Evolutionary conservation across 768 basidiomycete genomes (phyloP).

Genomic region (Tulasnella sp.): DNA sequence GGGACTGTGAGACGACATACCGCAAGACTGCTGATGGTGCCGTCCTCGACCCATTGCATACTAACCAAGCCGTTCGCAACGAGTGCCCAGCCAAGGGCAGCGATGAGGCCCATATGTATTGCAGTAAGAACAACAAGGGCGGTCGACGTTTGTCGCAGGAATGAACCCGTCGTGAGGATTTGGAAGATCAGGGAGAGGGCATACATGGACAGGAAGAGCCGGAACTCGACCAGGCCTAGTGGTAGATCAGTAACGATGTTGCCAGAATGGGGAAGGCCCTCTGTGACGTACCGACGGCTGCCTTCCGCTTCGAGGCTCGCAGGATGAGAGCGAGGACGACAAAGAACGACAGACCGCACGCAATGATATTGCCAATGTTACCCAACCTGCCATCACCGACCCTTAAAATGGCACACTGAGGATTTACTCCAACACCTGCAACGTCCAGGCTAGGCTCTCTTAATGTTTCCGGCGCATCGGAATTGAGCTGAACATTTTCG

Average conservation of each 20-base stretch:
- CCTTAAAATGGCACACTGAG: slow-evolving; percentile 70
- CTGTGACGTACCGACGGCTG: slow-evolving; percentile 77
- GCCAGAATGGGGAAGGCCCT: background rate
- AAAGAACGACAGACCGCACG: slow-evolving; percentile 69
- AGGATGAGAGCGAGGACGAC: slow-evolving; percentile 56
- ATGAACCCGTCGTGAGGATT: slow-evolving; percentile 72
- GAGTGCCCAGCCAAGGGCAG: slow-evolving; percentile 73
- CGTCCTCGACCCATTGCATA: slow-evolving; percentile 92
- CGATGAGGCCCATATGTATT: slow-evolving; percentile 73
- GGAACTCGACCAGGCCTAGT: slow-evolving; percentile 66
- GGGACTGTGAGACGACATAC: slow-evolving; percentile 11
- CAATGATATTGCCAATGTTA: slow-evolving; percentile 82
- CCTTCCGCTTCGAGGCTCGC: slow-evolving; percentile 62
- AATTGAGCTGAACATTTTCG: slow-evolving; percentile 36
- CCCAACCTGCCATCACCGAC: slow-evolving; percentile 54
- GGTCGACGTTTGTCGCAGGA: slow-evolving; percentile 73
- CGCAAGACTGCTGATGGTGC: slow-evolving; percentile 45
- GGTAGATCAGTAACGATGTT: background rate
- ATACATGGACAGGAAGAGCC: slow-evolving; percentile 64
- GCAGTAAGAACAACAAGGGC: slow-evolving; percentile 67
- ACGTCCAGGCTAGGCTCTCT: slow-evolving; percentile 47
- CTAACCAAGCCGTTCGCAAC: slow-evolving; percentile 62
- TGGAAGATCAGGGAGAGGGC: slow-evolving; percentile 53
- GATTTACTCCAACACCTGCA: slow-evolving; percentile 81
- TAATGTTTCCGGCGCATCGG: slow-evolving; percentile 39